Conservation (phyloP, 257 asterid genomes). For the Ocimum tenuiflorum region DNA sequence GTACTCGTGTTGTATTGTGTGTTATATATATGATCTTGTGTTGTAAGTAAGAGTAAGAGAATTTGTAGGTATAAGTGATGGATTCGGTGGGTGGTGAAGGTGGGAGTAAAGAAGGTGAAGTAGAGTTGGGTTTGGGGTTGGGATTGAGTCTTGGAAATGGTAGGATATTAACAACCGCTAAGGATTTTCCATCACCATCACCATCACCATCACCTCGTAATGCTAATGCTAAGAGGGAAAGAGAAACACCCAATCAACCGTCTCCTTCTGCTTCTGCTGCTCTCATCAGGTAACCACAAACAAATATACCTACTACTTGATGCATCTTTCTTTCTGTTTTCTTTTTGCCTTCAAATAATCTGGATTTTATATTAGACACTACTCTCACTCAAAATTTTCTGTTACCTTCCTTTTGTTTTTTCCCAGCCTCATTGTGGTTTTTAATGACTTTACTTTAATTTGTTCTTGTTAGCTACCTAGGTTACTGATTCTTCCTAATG, state of each 20-base stretch:
- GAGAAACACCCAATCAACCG: slow-evolving; percentile 38
- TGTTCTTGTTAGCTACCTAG: too few species aligned
- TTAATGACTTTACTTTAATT: too few species aligned
- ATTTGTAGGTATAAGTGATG: too few species aligned
- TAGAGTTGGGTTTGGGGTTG: slow-evolving; percentile 67
- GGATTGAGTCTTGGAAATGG: slow-evolving; percentile 58
- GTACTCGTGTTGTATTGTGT: too few species aligned
- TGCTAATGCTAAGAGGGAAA: slow-evolving; percentile 39
- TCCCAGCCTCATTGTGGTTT: too few species aligned
- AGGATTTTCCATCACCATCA: slow-evolving; percentile 64
- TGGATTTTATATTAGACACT: too few species aligned
- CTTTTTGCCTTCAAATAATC: too few species aligned
- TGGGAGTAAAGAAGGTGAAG: slow-evolving; percentile 39
- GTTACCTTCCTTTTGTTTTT: too few species aligned
- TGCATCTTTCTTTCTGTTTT: not conserved
- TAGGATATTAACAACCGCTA: slow-evolving; percentile 80
- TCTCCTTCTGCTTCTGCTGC: slow-evolving; percentile 20
- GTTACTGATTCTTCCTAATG: too few species aligned
- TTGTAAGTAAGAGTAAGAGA: too few species aligned
- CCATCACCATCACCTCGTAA: slow-evolving; percentile 18
- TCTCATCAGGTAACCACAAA: slow-evolving; percentile 39
- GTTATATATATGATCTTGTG: too few species aligned
- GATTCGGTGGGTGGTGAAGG: slow-evolving; percentile 1
- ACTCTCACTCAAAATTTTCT: too few species aligned
- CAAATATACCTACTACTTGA: not conserved